Evolutionary conservation across 305 asterid species (phyloP).

Genomic region (Fraxinus xanthoxyloides): DNA sequence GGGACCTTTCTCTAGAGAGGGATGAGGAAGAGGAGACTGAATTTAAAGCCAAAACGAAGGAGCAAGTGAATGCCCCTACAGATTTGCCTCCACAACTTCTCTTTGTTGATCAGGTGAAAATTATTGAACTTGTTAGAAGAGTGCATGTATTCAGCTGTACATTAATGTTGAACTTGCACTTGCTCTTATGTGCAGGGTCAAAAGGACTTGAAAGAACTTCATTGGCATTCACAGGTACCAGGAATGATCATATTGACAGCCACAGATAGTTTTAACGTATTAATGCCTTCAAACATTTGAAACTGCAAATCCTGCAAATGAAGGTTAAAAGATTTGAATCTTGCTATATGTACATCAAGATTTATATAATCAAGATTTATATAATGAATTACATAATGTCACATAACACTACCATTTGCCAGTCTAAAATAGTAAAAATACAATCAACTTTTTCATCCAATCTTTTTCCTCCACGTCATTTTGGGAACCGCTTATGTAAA

Average conservation of each 20-base stretch:
- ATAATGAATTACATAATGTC: no score
- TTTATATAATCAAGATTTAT: no score
- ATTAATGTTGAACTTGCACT: not conserved
- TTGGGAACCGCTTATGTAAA: no score
- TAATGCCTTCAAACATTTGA: constrained; percentile 93
- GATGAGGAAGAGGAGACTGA: constrained; percentile 95
- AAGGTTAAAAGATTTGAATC: constrained; percentile 33
- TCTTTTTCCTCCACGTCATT: no score
- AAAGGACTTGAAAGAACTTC: constrained; percentile 90
- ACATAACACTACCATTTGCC: no score
- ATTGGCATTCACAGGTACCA: constrained; percentile 92
- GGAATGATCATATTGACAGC: constrained; percentile 89
- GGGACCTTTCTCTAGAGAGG: constrained; percentile 93
- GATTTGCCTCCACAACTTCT: constrained; percentile 94
- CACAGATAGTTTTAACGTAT: constrained; percentile 76
- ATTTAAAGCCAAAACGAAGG: constrained; percentile 64
- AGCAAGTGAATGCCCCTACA: constrained; percentile 72
- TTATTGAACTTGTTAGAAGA: not conserved
- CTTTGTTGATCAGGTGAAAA: constrained; percentile 81
- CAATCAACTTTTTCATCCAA: no score
- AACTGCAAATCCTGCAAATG: constrained; percentile 52
- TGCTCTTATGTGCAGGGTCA: constrained; percentile 65
- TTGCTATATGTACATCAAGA: no score
- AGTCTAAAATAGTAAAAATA: no score
- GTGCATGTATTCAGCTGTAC: not conserved